These are phyloP conservation scores for Santalum album DNA, from an alignment of 164 flowering plant species.

Conservation along the genomic window DNA sequence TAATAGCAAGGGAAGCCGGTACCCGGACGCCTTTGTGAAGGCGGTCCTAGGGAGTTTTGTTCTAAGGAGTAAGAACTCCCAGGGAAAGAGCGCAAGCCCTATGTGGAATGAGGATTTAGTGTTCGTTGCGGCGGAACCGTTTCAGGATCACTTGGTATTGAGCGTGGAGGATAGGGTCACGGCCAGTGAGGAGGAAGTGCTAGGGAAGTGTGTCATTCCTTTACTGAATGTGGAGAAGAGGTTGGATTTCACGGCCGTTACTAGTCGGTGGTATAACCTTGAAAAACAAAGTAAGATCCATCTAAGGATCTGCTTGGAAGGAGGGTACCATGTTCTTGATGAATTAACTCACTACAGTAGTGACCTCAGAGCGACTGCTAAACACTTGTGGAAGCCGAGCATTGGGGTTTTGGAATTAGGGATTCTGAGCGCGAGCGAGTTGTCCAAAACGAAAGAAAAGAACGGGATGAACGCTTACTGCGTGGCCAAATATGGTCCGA, in stretches of 20 bases:
- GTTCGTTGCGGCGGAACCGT: conserved; percentile 53
- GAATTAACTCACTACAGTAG: conserved; percentile 48
- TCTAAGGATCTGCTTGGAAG: conserved; percentile 42
- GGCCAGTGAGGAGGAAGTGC: conserved; percentile 23
- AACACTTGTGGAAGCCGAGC: conserved; percentile 30
- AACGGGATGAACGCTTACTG: conserved; percentile 48
- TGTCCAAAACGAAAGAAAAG: conserved; percentile 28
- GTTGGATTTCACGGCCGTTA: conserved; percentile 20
- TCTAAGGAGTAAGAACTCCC: conserved; percentile 24
- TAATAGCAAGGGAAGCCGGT: conserved; percentile 15
- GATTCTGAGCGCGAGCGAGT: conserved; percentile 36
- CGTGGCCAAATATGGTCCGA: conserved; percentile 54
- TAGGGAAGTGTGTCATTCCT: conserved; percentile 30
- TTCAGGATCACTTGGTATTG: conserved; percentile 34
- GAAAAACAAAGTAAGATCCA: conserved; percentile 38
- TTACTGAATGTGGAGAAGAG: conserved; percentile 28
- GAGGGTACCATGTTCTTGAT: conserved; percentile 60
- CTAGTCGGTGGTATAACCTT: conserved; percentile 34
- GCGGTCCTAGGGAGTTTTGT: conserved; percentile 26
- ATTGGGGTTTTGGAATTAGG: conserved; percentile 58
- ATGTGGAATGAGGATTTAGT: conserved; percentile 55
- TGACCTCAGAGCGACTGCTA: conserved; percentile 39
- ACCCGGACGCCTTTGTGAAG: conserved; percentile 31
- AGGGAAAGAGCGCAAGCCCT: conserved; percentile 22
- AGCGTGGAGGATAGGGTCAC: conserved; percentile 35